Conservation (phyloP, 2,329 filamentous ascomycete species). For the Diaporthe capsici region DNA sequence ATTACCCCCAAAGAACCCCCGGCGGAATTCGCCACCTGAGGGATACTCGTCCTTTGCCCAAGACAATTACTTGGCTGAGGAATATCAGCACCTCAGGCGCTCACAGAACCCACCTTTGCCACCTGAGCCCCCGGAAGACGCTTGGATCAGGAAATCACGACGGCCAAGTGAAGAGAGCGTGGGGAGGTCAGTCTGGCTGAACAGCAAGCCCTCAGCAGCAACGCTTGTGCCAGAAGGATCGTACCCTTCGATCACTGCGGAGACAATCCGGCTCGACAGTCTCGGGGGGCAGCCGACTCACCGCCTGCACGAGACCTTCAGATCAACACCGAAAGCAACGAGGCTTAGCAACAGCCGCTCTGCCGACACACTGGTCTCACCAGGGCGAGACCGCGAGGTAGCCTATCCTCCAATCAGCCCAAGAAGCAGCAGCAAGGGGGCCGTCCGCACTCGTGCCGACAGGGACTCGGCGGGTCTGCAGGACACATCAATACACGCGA, state of each 20-base stretch:
- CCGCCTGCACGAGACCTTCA: not conserved
- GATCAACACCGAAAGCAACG: not conserved
- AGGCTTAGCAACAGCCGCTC: not conserved
- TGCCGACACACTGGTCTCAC: not conserved
- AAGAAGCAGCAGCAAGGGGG: not conserved
- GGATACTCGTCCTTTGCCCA: not conserved
- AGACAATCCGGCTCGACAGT: not conserved
- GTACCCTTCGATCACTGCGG: not conserved
- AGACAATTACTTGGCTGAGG: not conserved
- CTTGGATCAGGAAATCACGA: not conserved
- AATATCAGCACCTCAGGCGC: not conserved
- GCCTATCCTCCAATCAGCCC: not conserved
- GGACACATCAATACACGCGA: accelerated
- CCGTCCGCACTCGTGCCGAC: not conserved
- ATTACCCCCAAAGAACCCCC: not conserved
- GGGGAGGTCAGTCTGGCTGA: not conserved
- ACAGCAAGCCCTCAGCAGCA: constrained; percentile 13
- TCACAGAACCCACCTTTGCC: not conserved
- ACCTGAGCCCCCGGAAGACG: not conserved
- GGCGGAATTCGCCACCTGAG: not conserved
- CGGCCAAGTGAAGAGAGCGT: constrained; percentile 22
- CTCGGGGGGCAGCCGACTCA: not conserved
- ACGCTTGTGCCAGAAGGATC: not conserved
- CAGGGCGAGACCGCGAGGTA: not conserved
- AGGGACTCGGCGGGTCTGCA: not conserved